phyloP scores from a whole-genome alignment of 2,329 filamentous ascomycete genomes.

The Nemania diffusa region DNA sequence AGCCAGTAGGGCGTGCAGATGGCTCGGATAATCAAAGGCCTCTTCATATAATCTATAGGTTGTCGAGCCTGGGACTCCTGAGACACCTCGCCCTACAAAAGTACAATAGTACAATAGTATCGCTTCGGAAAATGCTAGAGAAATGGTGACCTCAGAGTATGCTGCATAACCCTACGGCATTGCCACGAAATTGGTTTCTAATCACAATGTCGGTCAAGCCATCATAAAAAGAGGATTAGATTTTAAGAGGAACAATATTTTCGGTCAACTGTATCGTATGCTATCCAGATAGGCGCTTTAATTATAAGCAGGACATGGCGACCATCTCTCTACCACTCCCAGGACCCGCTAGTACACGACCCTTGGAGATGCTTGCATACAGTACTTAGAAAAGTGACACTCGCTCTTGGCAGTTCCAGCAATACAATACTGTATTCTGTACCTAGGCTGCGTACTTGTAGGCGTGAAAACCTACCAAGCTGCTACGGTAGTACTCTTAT shows the following conservation, averaged over 20 bases:
- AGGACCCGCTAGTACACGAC: no score
- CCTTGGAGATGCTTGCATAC: not conserved
- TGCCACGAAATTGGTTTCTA: not conserved
- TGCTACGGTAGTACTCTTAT: not conserved
- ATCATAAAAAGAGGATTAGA: not conserved
- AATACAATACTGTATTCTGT: not conserved
- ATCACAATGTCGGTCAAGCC: not conserved
- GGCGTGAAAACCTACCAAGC: not conserved
- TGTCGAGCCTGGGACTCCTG: not conserved
- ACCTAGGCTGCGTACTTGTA: not conserved
- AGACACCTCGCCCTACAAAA: not conserved
- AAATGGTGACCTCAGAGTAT: not conserved
- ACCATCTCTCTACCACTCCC: no score
- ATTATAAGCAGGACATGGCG: not conserved
- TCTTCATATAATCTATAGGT: not conserved
- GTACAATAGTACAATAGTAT: not conserved
- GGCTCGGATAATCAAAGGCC: not conserved
- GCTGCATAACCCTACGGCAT: not conserved
- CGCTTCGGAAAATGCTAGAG: not conserved
- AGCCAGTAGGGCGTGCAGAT: not conserved
- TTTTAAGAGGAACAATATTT: no score
- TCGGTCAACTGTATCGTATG: not conserved
- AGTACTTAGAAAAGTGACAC: not conserved
- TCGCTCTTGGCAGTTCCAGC: not conserved
- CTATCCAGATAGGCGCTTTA: not conserved